Evolutionary conservation across 495 filamentous ascomycete genomes (phyloP), one percentile per base, ranked within the genome.

Genomic region (Neurospora sublineolata): DNA sequence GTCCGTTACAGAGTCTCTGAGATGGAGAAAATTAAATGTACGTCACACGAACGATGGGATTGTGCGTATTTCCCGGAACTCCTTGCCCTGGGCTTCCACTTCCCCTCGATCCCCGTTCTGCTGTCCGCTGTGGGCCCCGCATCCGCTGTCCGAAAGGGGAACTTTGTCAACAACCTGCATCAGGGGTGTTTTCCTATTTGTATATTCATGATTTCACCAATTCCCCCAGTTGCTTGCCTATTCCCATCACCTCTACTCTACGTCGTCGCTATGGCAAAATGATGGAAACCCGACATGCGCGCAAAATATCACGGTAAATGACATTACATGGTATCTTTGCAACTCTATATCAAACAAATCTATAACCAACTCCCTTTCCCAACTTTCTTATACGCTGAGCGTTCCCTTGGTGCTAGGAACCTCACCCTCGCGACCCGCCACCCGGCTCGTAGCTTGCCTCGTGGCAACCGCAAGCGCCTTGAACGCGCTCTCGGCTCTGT

Each of bases 401-500:
- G 94, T 94, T 16, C 94, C 94, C 86, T 97, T 97, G 16, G 94
- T 97, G 81, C 94, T 97, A 37, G 93, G 91, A 38, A 97, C 88
- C 87, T 99, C 95, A 0, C 93, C 93, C 76, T 93, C 93, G 73
- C 89, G 88, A 67, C 92, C 92, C 70, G 88, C 86, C 3, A 95
- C 87, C 76, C 89, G 83, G 70, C 84, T 86, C 69, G 89, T 94
- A 44, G 95, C 95, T 79, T 85, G 86, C 73, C 89, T 83, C 30
- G 95, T 85, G 5, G 95, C 95, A 68, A 95, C 88, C 1, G 95
- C 95, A 73, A 97, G 80, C 69, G 96, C 96, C 87, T 99, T 99
- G 79, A 99, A 98, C 58, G 95, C 95, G 78, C 92, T 94, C 87
- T 99, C 95, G 37, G 95, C 96, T 69, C 93, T 84, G 80, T 98